Percentiles rank a stretch among this genome's conserved stretches.
Conservation (phyloP, 2,329 filamentous ascomycete species). For the Apiospora hydei region DNA sequence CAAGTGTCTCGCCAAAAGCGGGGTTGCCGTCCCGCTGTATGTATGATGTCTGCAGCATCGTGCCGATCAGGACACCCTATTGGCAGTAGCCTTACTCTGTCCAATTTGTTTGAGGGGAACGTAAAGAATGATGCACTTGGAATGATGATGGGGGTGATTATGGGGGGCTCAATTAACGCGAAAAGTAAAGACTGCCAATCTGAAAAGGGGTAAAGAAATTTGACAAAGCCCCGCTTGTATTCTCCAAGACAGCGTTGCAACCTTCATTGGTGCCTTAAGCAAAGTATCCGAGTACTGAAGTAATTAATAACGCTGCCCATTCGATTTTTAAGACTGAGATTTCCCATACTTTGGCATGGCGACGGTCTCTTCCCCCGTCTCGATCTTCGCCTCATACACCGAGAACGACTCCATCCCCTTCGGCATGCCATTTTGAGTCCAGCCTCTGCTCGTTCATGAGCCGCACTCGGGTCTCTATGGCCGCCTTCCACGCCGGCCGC, state of each 20-base stretch:
- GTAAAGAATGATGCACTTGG: too few species aligned
- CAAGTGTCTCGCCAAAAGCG: background rate
- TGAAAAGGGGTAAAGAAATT: background rate
- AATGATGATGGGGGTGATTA: too few species aligned
- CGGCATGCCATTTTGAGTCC: background rate
- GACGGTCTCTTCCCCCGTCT: background rate
- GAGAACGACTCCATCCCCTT: background rate
- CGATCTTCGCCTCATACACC: background rate
- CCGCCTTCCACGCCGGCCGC: background rate
- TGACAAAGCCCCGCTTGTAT: background rate
- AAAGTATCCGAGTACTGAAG: background rate
- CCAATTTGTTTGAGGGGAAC: background rate
- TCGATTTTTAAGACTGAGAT: too few species aligned
- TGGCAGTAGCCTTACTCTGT: background rate
- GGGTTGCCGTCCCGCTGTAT: background rate
- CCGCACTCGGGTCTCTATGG: background rate
- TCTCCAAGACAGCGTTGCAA: background rate
- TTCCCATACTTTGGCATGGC: too few species aligned
- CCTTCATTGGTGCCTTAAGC: background rate
- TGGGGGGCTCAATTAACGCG: too few species aligned
- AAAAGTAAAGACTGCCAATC: background rate
- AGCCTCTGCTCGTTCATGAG: background rate
- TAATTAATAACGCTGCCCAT: background rate
- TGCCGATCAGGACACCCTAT: background rate
- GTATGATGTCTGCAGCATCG: background rate